Evolutionary conservation across 306 rosid species (phyloP), one percentile per base, ranked within the genome.

Genomic region (Prunus mira): DNA sequence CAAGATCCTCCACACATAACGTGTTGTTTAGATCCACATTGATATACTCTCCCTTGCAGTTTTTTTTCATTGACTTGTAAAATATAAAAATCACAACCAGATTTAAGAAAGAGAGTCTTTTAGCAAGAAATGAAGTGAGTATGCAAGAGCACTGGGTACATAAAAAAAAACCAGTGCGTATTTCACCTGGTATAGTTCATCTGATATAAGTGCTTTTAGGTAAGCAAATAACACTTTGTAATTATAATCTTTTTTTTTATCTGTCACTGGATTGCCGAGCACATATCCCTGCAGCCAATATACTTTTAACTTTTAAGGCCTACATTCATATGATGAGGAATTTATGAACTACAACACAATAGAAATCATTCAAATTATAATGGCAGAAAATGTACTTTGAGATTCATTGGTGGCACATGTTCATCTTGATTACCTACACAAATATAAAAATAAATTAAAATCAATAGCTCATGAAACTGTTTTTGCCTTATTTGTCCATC

Each of bases 211-310:
- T 38, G 43, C 43, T 38, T 38, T 38, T 38, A 38, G 76, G 62
- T 70, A 78, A 60, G 76, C 70, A 34, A 60, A 78, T 58, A 27
- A 52, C 0, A 78, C 30, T 78, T 69, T 78, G 19, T 57, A 52
- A 50, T 78, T 67, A 3, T 0, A 0, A 28, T 78, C 81, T 3
- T n/a, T 45, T 30, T 49, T 0, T 10, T 0, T 0, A 52, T 70
- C 3, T 22, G 81, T 78, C 25, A 17, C 3, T 22, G 81, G 81
- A 67, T 78, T 78, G 3, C 81, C 81, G 9, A 70, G 43, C 56
- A 50, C 52, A 17, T 60, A 78, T n/a, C 81, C 81, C 81, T 78
- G 76, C 3, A 3, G 25, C 12, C 75, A 60, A 18, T 61, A 11
- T 28, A 62, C 41, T 34, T 34, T 32, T 32, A 32, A 22, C 5